Conservation (phyloP, 2,329 filamentous ascomycete species). For the Rugonectria rugulosa region DNA sequence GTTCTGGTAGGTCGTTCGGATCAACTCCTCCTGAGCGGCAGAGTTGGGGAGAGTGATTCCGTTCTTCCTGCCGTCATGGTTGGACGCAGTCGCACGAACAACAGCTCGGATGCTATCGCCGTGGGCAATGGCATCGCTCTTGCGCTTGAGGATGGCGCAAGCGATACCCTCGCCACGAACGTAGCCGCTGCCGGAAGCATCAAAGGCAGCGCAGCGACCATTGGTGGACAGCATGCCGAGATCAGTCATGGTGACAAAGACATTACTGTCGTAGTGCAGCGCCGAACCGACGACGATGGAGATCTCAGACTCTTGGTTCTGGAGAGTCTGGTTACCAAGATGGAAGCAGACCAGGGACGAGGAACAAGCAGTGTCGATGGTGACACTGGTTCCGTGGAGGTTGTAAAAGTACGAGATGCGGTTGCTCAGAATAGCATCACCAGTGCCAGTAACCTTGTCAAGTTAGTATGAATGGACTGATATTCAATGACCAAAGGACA, state of each 20-base stretch:
- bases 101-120: slow-evolving; percentile 18
- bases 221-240: slow-evolving; percentile 39
- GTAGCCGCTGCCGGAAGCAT: slow-evolving; percentile 36
- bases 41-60: slow-evolving; percentile 46
- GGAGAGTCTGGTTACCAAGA: slow-evolving; percentile 37
- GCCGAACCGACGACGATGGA: slow-evolving; percentile 46
- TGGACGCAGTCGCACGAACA: slow-evolving; percentile 10
- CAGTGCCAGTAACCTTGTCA: slow-evolving; percentile 36
- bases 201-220: slow-evolving; percentile 44
- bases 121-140: slow-evolving; percentile 11
- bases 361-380: slow-evolving; percentile 47
- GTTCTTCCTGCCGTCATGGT: slow-evolving; percentile 25
- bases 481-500: neutral
- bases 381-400: slow-evolving; percentile 44
- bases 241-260: slow-evolving; percentile 33
- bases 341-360: slow-evolving; percentile 42
- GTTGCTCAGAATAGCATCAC: slow-evolving; percentile 34
- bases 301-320: slow-evolving; percentile 41
- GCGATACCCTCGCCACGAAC: slow-evolving; percentile 36
- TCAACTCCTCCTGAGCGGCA: slow-evolving; percentile 15
- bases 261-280: slow-evolving; percentile 27
- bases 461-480: neutral
- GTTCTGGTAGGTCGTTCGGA: slow-evolving; percentile 15
- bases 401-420: slow-evolving; percentile 48
- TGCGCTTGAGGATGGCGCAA: slow-evolving; percentile 28